phyloP scores from a whole-genome alignment of 768 basidiomycete species.

The Amanita muscaria region DNA sequence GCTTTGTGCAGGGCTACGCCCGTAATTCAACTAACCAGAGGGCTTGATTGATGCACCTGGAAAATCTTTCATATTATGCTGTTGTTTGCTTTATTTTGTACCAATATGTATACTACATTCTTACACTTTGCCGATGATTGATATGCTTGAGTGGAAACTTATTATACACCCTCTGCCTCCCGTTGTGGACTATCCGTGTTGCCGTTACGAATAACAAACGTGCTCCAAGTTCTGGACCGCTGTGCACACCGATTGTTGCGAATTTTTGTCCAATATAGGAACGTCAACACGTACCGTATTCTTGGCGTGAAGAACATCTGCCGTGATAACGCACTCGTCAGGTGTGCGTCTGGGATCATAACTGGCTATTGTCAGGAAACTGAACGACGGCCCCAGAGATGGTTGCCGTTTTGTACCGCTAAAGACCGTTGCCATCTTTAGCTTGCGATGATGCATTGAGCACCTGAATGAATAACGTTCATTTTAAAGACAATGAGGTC shows the following conservation, averaged over 20 bases:
- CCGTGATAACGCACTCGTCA: background rate
- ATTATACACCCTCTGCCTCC: no score
- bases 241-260: background rate
- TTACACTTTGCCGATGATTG: no score
- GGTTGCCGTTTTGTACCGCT: conserved; percentile 40
- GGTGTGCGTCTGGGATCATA: background rate
- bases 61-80: no score
- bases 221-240: background rate
- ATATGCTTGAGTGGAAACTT: no score
- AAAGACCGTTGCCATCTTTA: conserved; percentile 9
- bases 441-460: conserved; percentile 46
- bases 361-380: conserved; percentile 47
- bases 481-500: background rate
- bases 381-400: conserved; percentile 68
- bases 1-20: conserved; percentile 36
- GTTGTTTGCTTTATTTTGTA: no score
- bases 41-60: no score
- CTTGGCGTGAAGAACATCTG: background rate
- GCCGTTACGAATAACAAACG: background rate
- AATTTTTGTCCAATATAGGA: background rate
- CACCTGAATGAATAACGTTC: conserved; percentile 31
- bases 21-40: no score
- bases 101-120: no score
- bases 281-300: background rate
- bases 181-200: no score